These are phyloP conservation scores for Leccinum pachyderme DNA, from an alignment of 1,284 basidiomycete species.

Conservation along the genomic window DNA sequence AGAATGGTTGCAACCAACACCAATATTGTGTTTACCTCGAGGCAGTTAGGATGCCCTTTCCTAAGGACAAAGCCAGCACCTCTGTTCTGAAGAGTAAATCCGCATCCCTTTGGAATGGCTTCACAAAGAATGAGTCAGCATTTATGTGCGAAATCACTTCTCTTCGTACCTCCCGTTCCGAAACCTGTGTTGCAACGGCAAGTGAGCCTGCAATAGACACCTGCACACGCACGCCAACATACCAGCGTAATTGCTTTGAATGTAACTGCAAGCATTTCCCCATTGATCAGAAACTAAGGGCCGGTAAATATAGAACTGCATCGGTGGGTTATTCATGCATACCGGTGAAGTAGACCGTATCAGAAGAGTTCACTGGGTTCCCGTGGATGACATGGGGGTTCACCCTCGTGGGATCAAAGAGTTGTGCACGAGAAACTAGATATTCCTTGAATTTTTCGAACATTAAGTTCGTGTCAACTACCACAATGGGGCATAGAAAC, in stretches of 20 bases:
- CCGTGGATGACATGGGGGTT: conserved; percentile 73
- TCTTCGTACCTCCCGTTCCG: conserved; percentile 65
- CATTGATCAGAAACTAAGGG: conserved; percentile 74
- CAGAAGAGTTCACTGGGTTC: conserved; percentile 76
- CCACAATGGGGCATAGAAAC: conserved; percentile 50
- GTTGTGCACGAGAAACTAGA: conserved; percentile 72
- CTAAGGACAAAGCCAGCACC: conserved; percentile 82
- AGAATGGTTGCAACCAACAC: neutral
- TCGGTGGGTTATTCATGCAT: conserved; percentile 8
- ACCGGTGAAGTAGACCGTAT: conserved; percentile 94
- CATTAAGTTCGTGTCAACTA: neutral
- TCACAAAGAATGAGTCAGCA: conserved; percentile 10
- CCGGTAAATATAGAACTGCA: neutral
- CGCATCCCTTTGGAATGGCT: conserved; percentile 90
- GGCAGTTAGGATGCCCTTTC: conserved; percentile 81
- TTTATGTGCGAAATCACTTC: neutral
- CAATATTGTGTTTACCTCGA: conserved; percentile 47
- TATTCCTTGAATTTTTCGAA: conserved; percentile 59
- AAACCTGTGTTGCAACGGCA: conserved; percentile 48
- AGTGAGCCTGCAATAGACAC: neutral
- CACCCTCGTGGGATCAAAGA: conserved; percentile 71
- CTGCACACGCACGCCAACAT: conserved; percentile 16
- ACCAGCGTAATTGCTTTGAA: conserved; percentile 91
- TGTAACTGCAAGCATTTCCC: conserved; percentile 94
- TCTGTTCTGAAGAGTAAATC: conserved; percentile 95